Evolutionary conservation across 495 filamentous ascomycete genomes (phyloP), one percentile per base, ranked within the genome.

Genomic region (Aspergillus hancockii): DNA sequence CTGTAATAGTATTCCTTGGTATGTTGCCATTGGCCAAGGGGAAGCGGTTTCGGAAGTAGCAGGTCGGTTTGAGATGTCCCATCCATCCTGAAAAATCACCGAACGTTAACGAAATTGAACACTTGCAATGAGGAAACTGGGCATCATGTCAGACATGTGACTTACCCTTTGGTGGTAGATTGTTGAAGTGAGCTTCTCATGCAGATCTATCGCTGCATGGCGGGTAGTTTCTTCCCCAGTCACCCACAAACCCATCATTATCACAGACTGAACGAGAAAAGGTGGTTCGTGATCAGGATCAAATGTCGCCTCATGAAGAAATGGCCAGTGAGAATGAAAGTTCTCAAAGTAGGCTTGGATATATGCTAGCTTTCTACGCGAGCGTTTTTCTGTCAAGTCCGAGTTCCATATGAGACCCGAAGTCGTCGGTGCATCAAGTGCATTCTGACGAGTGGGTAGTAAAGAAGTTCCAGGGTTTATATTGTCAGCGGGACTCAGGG

Each of bases 1-100:
- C 4, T 65, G 59, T 0, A 65, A 30, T 3, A 65, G 55, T 23
- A 65, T 65, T 7, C 54, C 58, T 55, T 65, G 62, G 41, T 65
- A 65, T 21, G 62, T 65, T 57, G 54, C 58, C 14, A 65, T 31
- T 19, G 62, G 58, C 62, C 62, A 64, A 8, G 50, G 34, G 8
- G 34, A 5, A 14, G 4, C 2, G 8, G 34, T 2, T 36, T 36
- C 34, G 7, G 25, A 28, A 5, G 34, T 1, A 14, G 8, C 12
- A 14, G 2, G 4, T 1, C 13, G 34, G 34, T 14, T 36, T 36
- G 34, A 14, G 2, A 14, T 14, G 8, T 36, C 34, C 34, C 34
- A 36, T 36, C 13, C 12, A 36, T 36, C 34, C 34, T 36, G 34
- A 5, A 3, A 36, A 36, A 36, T 3, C 34, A 2, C 4, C 2